Evolutionary conservation across 148 eudicot species (phyloP).

Genomic region (Heliosperma pusillum): DNA sequence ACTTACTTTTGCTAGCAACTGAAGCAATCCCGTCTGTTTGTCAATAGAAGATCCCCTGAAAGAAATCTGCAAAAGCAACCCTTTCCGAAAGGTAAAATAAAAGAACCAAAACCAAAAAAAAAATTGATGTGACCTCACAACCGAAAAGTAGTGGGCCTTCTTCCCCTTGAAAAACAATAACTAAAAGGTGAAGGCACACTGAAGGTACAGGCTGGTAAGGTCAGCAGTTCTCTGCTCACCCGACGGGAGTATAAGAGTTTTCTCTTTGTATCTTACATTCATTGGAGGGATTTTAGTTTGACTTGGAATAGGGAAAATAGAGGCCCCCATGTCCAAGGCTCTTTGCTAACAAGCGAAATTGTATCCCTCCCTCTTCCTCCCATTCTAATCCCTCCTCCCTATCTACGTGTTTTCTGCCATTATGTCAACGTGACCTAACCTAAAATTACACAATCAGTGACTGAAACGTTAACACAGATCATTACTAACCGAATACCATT

Average conservation of each 20-base stretch:
- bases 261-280: neutral
- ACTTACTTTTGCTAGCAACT: constrained; percentile 59
- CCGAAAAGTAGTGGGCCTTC: neutral
- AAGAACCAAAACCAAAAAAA: neutral
- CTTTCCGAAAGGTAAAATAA: neutral
- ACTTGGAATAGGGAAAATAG: neutral
- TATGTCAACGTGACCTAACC: neutral
- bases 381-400: neutral
- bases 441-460: too few species aligned
- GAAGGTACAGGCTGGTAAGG: neutral
- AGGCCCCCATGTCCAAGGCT: too few species aligned
- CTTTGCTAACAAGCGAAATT: too few species aligned
- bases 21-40: constrained; percentile 41
- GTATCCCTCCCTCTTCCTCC: constrained; percentile 27
- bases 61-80: constrained; percentile 42
- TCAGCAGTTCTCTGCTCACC: neutral
- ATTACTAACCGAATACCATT: constrained; percentile 1
- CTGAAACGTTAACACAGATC: constrained; percentile 33
- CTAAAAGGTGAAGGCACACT: too few species aligned
- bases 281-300: neutral
- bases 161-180: neutral
- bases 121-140: neutral
- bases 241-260: too few species aligned
- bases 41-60: constrained; percentile 46
- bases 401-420: neutral